Percentiles rank a stretch among this genome's conserved stretches.
These are phyloP conservation scores for Alternaria brassicicola DNA, from an alignment of 2,329 filamentous ascomycete species.

Conservation along the genomic window DNA sequence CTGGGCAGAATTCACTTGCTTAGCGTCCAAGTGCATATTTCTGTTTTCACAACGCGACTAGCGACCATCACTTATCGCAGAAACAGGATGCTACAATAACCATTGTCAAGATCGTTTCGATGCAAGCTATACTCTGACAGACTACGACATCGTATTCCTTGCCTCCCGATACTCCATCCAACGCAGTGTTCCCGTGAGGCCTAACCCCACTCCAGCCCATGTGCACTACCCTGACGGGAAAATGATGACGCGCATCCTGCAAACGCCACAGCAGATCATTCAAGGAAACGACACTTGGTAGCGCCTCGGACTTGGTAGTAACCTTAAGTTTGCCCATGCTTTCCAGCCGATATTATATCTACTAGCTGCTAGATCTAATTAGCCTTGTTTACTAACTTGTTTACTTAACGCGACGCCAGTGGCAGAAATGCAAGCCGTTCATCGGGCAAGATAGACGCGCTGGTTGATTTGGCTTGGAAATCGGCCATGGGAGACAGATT, in stretches of 20 bases:
- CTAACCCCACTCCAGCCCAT: background rate
- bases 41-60: background rate
- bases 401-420: background rate
- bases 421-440: background rate
- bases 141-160: background rate
- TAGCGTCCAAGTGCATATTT: background rate
- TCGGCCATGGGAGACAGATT: background rate
- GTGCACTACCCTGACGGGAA: background rate
- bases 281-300: background rate
- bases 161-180: background rate
- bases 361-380: background rate
- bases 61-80: background rate
- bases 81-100: too few relatives aligned
- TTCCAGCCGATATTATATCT: background rate
- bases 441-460: background rate
- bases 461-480: background rate
- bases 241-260: background rate
- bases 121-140: background rate
- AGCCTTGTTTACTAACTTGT: background rate
- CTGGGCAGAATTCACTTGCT: background rate
- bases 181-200: background rate
- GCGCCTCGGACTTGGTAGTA: background rate
- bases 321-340: background rate
- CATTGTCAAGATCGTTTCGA: background rate
- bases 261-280: background rate